Evolutionary conservation across 805 yeast genomes (phyloP).

Genomic region (Barnettozyma sp.): DNA sequence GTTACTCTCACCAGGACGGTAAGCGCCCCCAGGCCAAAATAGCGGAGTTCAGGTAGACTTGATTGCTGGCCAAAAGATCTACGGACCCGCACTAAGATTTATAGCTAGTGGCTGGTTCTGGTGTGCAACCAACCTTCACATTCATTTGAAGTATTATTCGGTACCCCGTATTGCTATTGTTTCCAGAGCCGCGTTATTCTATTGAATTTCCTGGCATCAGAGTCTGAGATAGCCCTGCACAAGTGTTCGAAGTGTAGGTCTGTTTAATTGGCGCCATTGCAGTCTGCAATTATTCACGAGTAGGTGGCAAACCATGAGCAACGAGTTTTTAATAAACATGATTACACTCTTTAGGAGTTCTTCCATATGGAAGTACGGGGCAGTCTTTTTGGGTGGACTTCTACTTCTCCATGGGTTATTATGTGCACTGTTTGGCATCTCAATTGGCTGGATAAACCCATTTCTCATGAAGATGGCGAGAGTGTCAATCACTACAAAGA

Average conservation of each 20-base stretch:
- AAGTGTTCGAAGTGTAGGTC: no score
- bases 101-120: no score
- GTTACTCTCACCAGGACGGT: no score
- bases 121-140: no score
- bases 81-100: neutral
- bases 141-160: no score
- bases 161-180: no score
- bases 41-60: no score
- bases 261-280: no score
- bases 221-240: no score
- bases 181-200: no score
- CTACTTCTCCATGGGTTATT: slow-evolving; percentile 6
- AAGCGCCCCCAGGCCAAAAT: no score
- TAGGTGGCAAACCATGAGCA: neutral
- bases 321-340: neutral
- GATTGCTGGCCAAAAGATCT: neutral
- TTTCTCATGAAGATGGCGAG: slow-evolving; percentile 20
- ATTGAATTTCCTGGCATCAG: no score
- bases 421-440: slow-evolving; percentile 21
- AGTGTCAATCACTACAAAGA: slow-evolving; percentile 11
- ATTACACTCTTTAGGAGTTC: neutral
- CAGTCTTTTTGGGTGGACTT: neutral
- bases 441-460: slow-evolving; percentile 26
- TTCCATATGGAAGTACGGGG: slow-evolving; percentile 2
- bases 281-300: neutral